Percentiles rank a stretch among this genome's conserved stretches.
These are phyloP conservation scores for Hypoxylon intermedium DNA, from an alignment of 495 filamentous ascomycete genomes.

Conservation along the genomic window DNA sequence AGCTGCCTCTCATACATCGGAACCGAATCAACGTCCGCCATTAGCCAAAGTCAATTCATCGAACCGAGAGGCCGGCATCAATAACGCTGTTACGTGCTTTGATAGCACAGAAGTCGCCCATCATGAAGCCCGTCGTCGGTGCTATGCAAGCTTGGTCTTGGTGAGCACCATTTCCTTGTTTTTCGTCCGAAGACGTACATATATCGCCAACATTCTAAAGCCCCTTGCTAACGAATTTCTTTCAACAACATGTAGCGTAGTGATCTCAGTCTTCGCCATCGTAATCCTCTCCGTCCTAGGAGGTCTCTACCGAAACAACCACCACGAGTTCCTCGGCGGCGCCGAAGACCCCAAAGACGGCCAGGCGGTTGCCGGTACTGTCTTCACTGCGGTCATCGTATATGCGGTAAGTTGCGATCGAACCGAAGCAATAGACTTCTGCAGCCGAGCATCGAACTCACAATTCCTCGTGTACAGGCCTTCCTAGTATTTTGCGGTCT, in stretches of 20 bases:
- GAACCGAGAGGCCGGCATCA: not conserved
- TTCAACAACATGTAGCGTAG: constrained; percentile 64
- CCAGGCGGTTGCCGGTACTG: constrained; percentile 75
- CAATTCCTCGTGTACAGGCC: constrained; percentile 55
- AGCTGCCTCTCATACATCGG: not conserved
- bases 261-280: constrained; percentile 88
- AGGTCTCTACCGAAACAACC: constrained; percentile 75
- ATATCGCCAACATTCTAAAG: not conserved
- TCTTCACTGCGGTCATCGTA: constrained; percentile 84
- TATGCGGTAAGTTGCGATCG: constrained; percentile 70
- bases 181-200: not conserved
- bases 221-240: constrained; percentile 10
- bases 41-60: not conserved
- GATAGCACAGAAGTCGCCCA: constrained; percentile 44
- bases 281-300: constrained; percentile 86
- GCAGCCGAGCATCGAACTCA: constrained; percentile 14
- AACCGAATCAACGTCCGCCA: not conserved
- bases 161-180: constrained; percentile 54
- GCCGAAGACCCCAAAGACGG: constrained; percentile 76
- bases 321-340: constrained; percentile 80
- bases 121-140: constrained; percentile 91
- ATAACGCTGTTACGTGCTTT: not conserved
- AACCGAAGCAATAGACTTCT: not conserved
- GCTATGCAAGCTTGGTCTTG: constrained; percentile 93
- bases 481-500: constrained; percentile 91